Percentiles rank a stretch among this genome's conserved stretches.
Conservation (phyloP, 1,284 basidiomycete species). For the Calocybe gambosa region DNA sequence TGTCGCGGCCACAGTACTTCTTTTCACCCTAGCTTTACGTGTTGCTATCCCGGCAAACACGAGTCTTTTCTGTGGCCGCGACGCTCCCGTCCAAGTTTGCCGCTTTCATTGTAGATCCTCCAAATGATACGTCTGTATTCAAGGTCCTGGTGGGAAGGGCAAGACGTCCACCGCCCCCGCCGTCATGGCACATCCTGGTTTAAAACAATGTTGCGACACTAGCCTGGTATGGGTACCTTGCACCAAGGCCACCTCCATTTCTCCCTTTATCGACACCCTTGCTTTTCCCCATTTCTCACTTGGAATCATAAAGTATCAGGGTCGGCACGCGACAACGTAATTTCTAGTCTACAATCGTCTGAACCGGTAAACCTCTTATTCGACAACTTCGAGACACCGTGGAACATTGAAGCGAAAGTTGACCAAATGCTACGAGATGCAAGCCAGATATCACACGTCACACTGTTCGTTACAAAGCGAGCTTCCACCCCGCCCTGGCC, state of each 20-base stretch:
- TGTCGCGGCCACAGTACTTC: too few species aligned
- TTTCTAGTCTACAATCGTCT: conserved; percentile 12
- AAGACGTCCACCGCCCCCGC: conserved; percentile 24
- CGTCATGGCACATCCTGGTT: conserved; percentile 19
- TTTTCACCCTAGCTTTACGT: too few species aligned
- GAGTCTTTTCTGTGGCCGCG: conserved; percentile 4
- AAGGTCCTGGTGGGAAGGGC: conserved; percentile 16
- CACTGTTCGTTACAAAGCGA: conserved; percentile 20
- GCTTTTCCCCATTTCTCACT: conserved; percentile 10
- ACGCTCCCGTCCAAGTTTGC: too few species aligned
- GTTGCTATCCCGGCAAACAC: conserved; percentile 8
- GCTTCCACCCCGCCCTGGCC: conserved; percentile 3
- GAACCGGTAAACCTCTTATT: conserved; percentile 21
- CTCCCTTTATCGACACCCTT: conserved; percentile 11
- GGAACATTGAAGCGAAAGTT: conserved; percentile 19
- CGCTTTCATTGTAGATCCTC: too few species aligned
- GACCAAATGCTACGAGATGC: conserved; percentile 14
- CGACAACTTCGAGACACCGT: conserved; percentile 31
- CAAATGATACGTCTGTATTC: conserved; percentile 22
- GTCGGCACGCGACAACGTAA: conserved; percentile 12
- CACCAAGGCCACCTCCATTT: neutral
- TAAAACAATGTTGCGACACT: conserved; percentile 14
- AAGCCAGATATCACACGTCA: conserved; percentile 12
- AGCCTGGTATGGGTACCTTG: conserved; percentile 24
- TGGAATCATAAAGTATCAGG: conserved; percentile 11